phyloP scores from a whole-genome alignment of 345 rosid species.

The Rhizophora mangle region DNA sequence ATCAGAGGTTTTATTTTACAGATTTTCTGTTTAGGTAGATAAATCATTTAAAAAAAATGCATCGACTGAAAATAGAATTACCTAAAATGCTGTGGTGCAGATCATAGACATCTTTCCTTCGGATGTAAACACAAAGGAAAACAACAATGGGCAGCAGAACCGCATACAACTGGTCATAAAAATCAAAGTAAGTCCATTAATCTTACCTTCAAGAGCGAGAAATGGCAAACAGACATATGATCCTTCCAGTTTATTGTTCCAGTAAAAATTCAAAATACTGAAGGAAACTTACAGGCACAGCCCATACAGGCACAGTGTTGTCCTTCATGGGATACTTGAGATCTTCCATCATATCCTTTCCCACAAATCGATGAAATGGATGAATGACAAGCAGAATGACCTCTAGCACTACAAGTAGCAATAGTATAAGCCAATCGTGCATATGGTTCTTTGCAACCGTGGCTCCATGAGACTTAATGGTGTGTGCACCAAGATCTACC shows the following conservation, averaged over 20 bases:
- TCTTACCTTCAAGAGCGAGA: neutral
- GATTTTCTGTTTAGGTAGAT: neutral
- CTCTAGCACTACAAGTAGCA: constrained; percentile 47
- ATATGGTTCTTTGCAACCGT: constrained; percentile 52
- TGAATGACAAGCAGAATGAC: constrained; percentile 38
- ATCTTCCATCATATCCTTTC: constrained; percentile 75
- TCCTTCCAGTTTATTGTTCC: neutral
- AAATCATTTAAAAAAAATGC: neutral
- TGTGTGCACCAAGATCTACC: constrained; percentile 46
- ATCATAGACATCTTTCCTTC: constrained; percentile 68
- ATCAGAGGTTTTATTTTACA: neutral
- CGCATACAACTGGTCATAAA: constrained; percentile 45
- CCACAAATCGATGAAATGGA: constrained; percentile 77
- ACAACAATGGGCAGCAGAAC: constrained; percentile 57
- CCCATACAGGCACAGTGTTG: constrained; percentile 72
- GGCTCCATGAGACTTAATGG: constrained; percentile 58
- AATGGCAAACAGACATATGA: neutral
- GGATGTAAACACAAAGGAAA: constrained; percentile 42
- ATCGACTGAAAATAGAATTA: constrained; percentile 9
- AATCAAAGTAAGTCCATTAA: neutral
- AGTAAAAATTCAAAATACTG: too few relatives aligned
- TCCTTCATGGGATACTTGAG: constrained; percentile 70
- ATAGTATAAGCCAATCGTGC: constrained; percentile 77
- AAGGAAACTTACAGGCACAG: constrained; percentile 55
- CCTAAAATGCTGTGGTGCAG: constrained; percentile 80